Base-by-base conservation (phyloP, 257 asterid species). In the Nyctanthes arbortristis region DNA sequence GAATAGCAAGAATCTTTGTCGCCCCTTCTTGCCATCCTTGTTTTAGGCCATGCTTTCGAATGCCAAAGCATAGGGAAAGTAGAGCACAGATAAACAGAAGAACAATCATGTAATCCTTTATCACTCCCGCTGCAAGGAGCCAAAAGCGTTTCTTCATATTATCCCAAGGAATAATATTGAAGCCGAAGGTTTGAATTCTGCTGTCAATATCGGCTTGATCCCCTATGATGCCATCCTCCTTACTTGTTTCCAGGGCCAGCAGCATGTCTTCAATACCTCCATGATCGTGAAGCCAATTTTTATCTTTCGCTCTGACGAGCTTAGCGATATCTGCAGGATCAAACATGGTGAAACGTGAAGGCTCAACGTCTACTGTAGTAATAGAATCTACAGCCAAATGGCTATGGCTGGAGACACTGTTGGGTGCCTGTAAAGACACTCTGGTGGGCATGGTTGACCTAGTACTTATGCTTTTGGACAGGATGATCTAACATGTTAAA, bases 21-120 rank as follows among this genome's bases (percentile, higher is more conserved):
- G 79, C 86, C 29, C 86, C 86, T 27, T 81, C 86, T 2, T 78
- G 76, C 84, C 84, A 81, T 56, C 81, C 81, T 62, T 77, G 81
- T 54, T 76, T 75, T 3, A 67, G 67, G n/a, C n/a, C n/a, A n/a
- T n/a, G n/a, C n/a, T n/a, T n/a, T n/a, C n/a, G n/a, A n/a, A n/a
- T n/a, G n/a, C 86, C 86, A 60, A 81, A 69, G 18, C 81, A 56
- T 77, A 81, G 81, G 33, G 86, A 81, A 47, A 81, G 37, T 18
- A 62, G 49, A 56, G 81, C 83, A 33, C 84, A 81, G 5, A 71
- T 34, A 58, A 81, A 22, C 3, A 81, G 81, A 25, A 75, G 72
- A 7, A 71, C 61, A 18, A 75, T 78, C 0, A 81, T 78, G 4
- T 72, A 78, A 61, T 82, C 82, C 4, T 76, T 72, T 14, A 75